These are phyloP conservation scores for Neolentinus lepideus DNA, from an alignment of 1,284 basidiomycete genomes.

Conservation along the genomic window DNA sequence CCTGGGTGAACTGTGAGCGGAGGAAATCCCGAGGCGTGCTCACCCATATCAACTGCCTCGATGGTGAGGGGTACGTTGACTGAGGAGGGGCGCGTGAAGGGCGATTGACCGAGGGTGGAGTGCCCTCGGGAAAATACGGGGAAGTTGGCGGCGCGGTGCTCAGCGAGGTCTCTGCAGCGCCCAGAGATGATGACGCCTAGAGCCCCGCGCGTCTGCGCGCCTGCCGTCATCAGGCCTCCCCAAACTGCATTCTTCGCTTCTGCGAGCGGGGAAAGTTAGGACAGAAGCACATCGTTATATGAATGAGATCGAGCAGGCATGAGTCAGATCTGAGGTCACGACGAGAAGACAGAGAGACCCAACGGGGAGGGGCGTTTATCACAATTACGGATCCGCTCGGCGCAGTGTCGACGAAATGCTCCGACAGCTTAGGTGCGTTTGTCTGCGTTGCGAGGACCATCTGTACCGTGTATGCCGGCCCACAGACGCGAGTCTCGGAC, in stretches of 20 bases:
- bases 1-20: constrained; percentile 63
- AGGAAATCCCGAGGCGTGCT: constrained; percentile 41
- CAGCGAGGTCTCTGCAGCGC: constrained; percentile 75
- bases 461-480: constrained; percentile 87
- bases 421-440: constrained; percentile 55
- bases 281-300: neutral
- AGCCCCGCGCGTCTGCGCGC: constrained; percentile 64
- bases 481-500: constrained; percentile 42
- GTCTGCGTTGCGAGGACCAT: constrained; percentile 69
- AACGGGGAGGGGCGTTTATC: constrained; percentile 60
- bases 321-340: neutral
- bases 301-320: neutral
- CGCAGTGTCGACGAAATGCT: constrained; percentile 84
- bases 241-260: constrained; percentile 82
- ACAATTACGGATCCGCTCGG: constrained; percentile 65
- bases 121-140: constrained; percentile 77
- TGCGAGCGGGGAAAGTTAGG: constrained; percentile 20
- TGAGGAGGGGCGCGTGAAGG: constrained; percentile 80
- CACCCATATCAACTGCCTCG: constrained; percentile 13
- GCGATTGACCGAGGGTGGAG: constrained; percentile 84
- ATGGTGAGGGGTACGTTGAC: constrained; percentile 74
- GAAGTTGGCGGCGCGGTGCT: constrained; percentile 65
- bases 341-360: neutral
- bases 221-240: constrained; percentile 89
- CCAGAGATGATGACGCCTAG: constrained; percentile 79